Evolutionary conservation across 768 basidiomycete genomes (phyloP), one percentile per base, ranked within the genome.

Genomic region (Boletus vermiculosoides): DNA sequence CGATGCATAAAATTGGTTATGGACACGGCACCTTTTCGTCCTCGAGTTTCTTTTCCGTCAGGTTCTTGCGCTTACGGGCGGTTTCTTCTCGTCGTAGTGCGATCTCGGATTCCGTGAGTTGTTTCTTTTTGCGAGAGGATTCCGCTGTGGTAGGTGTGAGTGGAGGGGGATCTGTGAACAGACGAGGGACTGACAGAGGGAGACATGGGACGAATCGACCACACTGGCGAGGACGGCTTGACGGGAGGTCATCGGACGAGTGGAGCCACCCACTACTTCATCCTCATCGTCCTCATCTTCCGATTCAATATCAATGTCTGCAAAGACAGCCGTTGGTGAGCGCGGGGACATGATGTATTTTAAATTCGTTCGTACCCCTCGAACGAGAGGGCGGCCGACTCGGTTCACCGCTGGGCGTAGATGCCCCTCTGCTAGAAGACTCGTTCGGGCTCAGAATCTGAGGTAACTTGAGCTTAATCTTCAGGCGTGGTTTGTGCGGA

Each of bases 71-170:
- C 72, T 92, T 94, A 37, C 91, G 77, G 0, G 90, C 89, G 0
- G 87, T 90, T 67, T 94, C 92, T 63, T 92, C 89, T 20, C 87
- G 78, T 40, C 86, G 80, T 3, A 91, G 74, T 0, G 88, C 88
- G 4, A 91, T 76, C 69, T 92, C 90, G 2, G 82, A 78, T 57
- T 87, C 87, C 9, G 85, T 90, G 8, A 89, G 74, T 9, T 82
- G 79, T 63, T 86, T 86, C 70, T 88, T 90, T 23, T 36, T 49
- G 9, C 48, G 34, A 13, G 48, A 49, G 16, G 48, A 37, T 49
- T 37, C 34, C n/a, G 22, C 48, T 25, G 30, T 46, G 45, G 45
- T 30, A 6, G 28, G 13, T 1, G 12, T 31, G n/a, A 46, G 45
- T n/a, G 7, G 15, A 11, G 15, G 11, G 23, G 34, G 23, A 8